These are phyloP conservation scores for Neurospora sp. DNA, from an alignment of 495 filamentous ascomycete genomes.

Conservation along the genomic window DNA sequence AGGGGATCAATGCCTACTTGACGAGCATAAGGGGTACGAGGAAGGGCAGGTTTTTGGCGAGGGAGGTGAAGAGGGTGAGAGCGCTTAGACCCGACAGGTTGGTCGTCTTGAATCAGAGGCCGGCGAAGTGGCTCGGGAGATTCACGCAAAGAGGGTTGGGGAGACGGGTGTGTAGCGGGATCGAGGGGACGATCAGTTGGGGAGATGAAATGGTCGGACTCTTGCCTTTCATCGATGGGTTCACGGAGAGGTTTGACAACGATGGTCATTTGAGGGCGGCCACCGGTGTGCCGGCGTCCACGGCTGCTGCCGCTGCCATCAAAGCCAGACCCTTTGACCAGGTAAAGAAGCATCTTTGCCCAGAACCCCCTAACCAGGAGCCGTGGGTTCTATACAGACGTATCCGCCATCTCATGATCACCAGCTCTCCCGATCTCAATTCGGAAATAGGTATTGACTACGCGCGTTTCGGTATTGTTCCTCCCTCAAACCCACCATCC, in stretches of 20 bases:
- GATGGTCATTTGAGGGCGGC: not conserved
- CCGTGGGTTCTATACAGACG: not conserved
- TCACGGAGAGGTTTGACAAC: not conserved
- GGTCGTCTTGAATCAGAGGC: not conserved
- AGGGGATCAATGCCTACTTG: not conserved
- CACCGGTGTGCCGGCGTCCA: not conserved
- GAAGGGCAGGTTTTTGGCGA: not conserved
- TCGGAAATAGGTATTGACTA: not conserved
- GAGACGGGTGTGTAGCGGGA: not conserved
- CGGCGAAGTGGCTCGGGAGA: not conserved
- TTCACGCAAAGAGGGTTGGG: not conserved
- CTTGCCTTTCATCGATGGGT: not conserved
- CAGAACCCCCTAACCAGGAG: not conserved
- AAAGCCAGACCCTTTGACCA: not conserved
- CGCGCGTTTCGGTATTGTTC: not conserved
- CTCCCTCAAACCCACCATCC: not conserved
- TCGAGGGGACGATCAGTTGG: not conserved
- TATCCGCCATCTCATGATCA: conserved; percentile 4
- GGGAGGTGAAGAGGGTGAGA: not conserved
- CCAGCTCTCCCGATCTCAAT: not conserved
- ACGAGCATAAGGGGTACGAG: not conserved
- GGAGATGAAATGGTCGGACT: not conserved
- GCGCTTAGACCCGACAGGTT: not conserved
- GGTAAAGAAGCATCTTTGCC: not conserved
- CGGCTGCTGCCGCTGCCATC: not conserved